These are phyloP conservation scores for Lophium mytilinum DNA, from an alignment of 495 filamentous ascomycete species.

Conservation along the genomic window DNA sequence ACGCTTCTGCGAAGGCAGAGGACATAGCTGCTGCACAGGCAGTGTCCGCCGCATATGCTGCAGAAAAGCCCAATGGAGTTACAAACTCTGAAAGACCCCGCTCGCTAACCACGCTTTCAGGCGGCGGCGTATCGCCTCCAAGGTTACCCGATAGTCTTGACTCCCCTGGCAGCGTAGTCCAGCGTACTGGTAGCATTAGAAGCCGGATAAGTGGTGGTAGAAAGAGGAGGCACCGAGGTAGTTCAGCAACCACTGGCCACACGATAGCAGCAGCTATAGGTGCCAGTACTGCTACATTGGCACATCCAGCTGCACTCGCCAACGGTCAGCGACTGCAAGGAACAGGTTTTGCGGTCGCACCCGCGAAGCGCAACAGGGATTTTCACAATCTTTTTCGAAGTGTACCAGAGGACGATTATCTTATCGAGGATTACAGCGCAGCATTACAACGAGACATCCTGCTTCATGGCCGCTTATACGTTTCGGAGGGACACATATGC, in stretches of 20 bases:
- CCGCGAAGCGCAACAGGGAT: slow-evolving; percentile 89
- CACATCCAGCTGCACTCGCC: slow-evolving; percentile 48
- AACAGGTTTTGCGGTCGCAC: slow-evolving; percentile 93
- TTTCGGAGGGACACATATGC: slow-evolving; percentile 95
- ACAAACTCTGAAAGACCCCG: slow-evolving; percentile 20
- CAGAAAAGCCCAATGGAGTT: slow-evolving; percentile 3
- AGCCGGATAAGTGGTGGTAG: slow-evolving; percentile 57
- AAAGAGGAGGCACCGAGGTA: slow-evolving; percentile 65
- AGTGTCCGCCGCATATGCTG: slow-evolving; percentile 51
- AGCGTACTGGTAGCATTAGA: slow-evolving; percentile 72
- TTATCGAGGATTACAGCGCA: slow-evolving; percentile 98
- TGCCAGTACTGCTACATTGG: slow-evolving; percentile 55
- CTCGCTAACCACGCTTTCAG: slow-evolving; percentile 27
- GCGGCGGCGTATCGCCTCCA: slow-evolving; percentile 40
- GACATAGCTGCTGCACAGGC: slow-evolving; percentile 51
- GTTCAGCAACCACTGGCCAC: slow-evolving; percentile 69
- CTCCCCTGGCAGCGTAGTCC: slow-evolving; percentile 49
- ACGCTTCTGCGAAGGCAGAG: slow-evolving; percentile 48
- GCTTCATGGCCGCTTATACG: slow-evolving; percentile 85
- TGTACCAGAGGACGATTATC: slow-evolving; percentile 93
- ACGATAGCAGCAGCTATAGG: slow-evolving; percentile 64
- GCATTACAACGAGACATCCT: slow-evolving; percentile 94
- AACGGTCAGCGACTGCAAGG: slow-evolving; percentile 56
- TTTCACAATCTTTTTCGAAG: slow-evolving; percentile 92
- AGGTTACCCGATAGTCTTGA: slow-evolving; percentile 57